These are phyloP conservation scores for Graphiopsis chlorocephala DNA, from an alignment of 2,329 filamentous ascomycete species.

Conservation along the genomic window DNA sequence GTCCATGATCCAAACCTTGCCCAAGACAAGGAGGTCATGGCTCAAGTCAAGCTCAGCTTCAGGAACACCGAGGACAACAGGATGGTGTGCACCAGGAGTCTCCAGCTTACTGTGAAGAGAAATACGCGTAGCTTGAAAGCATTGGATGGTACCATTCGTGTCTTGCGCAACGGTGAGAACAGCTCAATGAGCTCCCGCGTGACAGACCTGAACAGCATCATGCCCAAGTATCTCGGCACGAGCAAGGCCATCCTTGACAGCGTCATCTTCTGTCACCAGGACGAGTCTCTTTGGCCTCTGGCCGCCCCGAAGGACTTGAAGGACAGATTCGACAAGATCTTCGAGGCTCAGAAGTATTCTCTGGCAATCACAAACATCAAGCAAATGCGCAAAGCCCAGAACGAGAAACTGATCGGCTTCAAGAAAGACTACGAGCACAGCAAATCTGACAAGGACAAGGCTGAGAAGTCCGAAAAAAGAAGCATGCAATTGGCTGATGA, in stretches of 20 bases:
- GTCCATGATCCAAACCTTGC: slow-evolving; percentile 95
- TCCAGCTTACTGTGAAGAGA: slow-evolving; percentile 87
- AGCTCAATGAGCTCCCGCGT: slow-evolving; percentile 75
- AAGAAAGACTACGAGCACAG: slow-evolving; percentile 74
- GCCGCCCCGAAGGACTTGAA: slow-evolving; percentile 83
- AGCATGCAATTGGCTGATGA: slow-evolving; percentile 60
- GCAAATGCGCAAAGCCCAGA: slow-evolving; percentile 75
- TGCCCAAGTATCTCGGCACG: slow-evolving; percentile 84
- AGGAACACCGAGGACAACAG: slow-evolving; percentile 71
- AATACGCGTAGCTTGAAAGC: slow-evolving; percentile 73
- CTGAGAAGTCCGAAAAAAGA: slow-evolving; percentile 56
- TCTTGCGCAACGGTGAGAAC: slow-evolving; percentile 75
- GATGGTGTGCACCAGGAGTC: slow-evolving; percentile 78
- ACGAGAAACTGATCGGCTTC: slow-evolving; percentile 68
- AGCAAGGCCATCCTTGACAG: slow-evolving; percentile 86
- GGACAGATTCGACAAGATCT: slow-evolving; percentile 95
- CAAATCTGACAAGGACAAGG: slow-evolving; percentile 81
- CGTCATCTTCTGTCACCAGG: slow-evolving; percentile 98
- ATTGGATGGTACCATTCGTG: slow-evolving; percentile 74
- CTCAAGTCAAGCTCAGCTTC: slow-evolving; percentile 89
- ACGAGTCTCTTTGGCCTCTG: slow-evolving; percentile 96
- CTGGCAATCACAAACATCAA: slow-evolving; percentile 97
- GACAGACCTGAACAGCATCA: slow-evolving; percentile 75
- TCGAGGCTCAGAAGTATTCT: slow-evolving; percentile 94
- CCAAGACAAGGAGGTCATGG: slow-evolving; percentile 83